Percentiles rank a stretch among this genome's conserved stretches.
Conservation (phyloP, 2,329 filamentous ascomycete species). For the Juglanconis sp. region DNA sequence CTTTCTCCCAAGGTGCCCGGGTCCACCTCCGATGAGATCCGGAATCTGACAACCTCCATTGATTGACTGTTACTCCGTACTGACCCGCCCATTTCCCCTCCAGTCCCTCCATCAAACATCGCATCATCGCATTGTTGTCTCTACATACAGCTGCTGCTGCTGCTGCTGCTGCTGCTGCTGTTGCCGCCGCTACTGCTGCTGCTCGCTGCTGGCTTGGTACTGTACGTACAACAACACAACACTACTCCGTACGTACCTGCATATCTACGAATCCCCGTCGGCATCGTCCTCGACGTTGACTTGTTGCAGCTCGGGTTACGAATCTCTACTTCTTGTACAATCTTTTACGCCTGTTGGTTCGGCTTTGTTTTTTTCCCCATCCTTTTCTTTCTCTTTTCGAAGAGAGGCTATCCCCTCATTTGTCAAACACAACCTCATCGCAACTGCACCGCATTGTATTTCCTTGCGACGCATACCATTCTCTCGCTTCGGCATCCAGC, state of each 20-base stretch:
- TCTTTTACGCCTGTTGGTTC: slow-evolving; percentile 5
- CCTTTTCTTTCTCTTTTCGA: neutral
- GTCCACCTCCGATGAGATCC: slow-evolving; percentile 13
- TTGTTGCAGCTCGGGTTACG: neutral
- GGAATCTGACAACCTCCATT: slow-evolving; percentile 16
- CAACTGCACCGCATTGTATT: neutral
- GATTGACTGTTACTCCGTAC: neutral
- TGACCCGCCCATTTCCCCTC: neutral
- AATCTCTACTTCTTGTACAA: slow-evolving; percentile 15
- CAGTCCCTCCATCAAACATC: neutral
- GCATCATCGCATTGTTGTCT: neutral
- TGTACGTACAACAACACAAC: too few relatives aligned
- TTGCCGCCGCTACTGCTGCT: too few relatives aligned
- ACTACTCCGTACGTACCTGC: too few relatives aligned
- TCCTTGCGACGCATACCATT: neutral
- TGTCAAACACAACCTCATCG: neutral
- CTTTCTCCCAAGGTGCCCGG: neutral
- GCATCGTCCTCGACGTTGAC: slow-evolving; percentile 6
- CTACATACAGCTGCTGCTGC: too few relatives aligned
- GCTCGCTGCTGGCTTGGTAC: too few relatives aligned
- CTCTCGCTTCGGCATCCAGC: neutral
- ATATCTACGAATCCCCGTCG: neutral
- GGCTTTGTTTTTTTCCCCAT: slow-evolving; percentile 9
- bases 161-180: too few relatives aligned
- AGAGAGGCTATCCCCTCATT: neutral